Evolutionary conservation across 352 stramenopile species (phyloP).

Genomic region (Pythium biforme): DNA sequence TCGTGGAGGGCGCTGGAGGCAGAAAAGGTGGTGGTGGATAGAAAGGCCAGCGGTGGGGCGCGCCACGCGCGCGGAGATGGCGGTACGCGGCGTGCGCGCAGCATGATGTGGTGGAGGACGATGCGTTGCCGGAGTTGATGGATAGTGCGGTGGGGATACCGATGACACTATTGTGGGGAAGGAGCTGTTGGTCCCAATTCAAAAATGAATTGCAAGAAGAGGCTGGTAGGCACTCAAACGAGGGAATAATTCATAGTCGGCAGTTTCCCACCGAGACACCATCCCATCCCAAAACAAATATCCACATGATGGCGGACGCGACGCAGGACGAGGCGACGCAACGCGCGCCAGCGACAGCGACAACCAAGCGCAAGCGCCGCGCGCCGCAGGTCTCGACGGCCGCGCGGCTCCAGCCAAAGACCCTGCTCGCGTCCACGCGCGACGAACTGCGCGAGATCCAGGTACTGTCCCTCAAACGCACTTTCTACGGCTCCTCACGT

Average conservation of each 20-base stretch:
- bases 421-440: slow-evolving; percentile 41
- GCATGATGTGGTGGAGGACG: too few species aligned
- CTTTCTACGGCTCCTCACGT: neutral
- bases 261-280: slow-evolving; percentile 20
- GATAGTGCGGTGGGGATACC: neutral
- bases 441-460: slow-evolving; percentile 51
- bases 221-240: neutral
- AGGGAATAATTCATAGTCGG: slow-evolving; percentile 2
- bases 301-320: neutral
- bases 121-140: too few species aligned
- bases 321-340: slow-evolving; percentile 13
- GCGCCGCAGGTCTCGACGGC: slow-evolving; percentile 26
- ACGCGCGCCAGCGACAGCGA: slow-evolving; percentile 3
- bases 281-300: slow-evolving; percentile 15
- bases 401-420: slow-evolving; percentile 38
- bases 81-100: too few species aligned
- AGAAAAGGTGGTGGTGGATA: neutral
- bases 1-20: neutral
- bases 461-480: slow-evolving; percentile 14
- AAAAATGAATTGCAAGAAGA: too few species aligned
- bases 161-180: slow-evolving; percentile 12
- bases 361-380: slow-evolving; percentile 33
- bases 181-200: too few species aligned
- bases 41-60: too few species aligned
- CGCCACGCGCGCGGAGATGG: too few species aligned